phyloP scores from a whole-genome alignment of 148 eudicot genomes.

The Silene uniflora region DNA sequence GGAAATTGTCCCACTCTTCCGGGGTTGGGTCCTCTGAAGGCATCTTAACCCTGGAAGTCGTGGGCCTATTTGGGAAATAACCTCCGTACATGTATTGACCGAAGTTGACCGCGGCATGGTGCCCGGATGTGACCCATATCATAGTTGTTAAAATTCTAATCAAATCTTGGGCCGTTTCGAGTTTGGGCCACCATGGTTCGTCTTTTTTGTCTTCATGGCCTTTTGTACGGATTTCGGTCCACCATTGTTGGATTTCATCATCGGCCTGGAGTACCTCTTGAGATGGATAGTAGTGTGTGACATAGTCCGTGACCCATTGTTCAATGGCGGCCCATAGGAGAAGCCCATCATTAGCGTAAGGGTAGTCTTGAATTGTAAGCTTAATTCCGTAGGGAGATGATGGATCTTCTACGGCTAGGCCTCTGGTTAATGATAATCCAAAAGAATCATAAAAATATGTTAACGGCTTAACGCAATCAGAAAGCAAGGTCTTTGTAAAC shows the following conservation, averaged over 20 bases:
- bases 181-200: too few species aligned
- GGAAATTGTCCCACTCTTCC: conserved; percentile 12
- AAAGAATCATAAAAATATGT: too few species aligned
- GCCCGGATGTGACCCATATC: conserved; percentile 76
- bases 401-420: too few species aligned
- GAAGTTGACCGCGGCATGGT: conserved; percentile 86
- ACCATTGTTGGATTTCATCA: too few species aligned
- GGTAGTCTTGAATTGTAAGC: too few species aligned
- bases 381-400: too few species aligned
- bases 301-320: conserved; percentile 68
- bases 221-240: too few species aligned
- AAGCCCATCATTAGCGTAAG: conserved; percentile 36
- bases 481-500: too few species aligned
- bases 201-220: too few species aligned
- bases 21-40: conserved; percentile 40
- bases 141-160: conserved; percentile 52
- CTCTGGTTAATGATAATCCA: too few species aligned
- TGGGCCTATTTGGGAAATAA: conserved; percentile 65
- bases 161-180: conserved; percentile 28
- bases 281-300: conserved; percentile 7
- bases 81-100: conserved; percentile 69
- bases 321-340: conserved; percentile 63
- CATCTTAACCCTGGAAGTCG: conserved; percentile 58
- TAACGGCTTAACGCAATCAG: too few species aligned
- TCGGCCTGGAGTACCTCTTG: too few species aligned